Evolutionary conservation across 768 basidiomycete genomes (phyloP), one percentile per base, ranked within the genome.

Genomic region (Dioszegia crocea): DNA sequence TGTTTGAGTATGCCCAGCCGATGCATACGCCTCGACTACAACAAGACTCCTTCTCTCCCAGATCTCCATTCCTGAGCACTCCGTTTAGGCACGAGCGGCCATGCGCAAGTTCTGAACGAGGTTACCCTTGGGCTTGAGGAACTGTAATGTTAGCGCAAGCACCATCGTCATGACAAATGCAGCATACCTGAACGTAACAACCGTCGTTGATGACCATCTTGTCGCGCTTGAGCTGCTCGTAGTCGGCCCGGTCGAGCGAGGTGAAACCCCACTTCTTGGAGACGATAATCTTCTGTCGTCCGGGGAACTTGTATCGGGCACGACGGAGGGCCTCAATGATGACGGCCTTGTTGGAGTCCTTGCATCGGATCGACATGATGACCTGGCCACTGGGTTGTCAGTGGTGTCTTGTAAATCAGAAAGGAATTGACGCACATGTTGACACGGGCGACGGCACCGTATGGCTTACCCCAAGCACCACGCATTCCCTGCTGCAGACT

Each of bases 391-490:
- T 98, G 84, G 23, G 38, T 36, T 12, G 63, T 59, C 41, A 53
- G 53, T 44, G n/a, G 4, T 40, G 17, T 29, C 33, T 33, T 31
- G 14, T 26, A n/a, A 5, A 31, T 43, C 9, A 19, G 41, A 2
- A 31, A 21, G 33, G 38, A 21, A n/a, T 33, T n/a, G 16, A 66
- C 73, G 58, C 46, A 71, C 73, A 73, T 73, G 71, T 73, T 73
- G 62, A 73, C 71, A 59, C 72, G 72, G 43, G 70, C 70, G 56
- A 74, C 93, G 17, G 88, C 91, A 66, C 91, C 93, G 78, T 96
- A 93, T 41, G 96, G 92, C 81, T 94, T 96, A 70, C 96, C 96
- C 93, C 94, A 99, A 40, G 94, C 94, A 67, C 94, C 96, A 80
- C 94, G 90, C 96, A 99, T 98, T 78, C 94, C 77, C 74, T 78